A percentile compares a stretch with the other conserved stretches of the same genome.
These are phyloP conservation scores for Fusarium fujikuroi DNA, from an alignment of 2,329 filamentous ascomycete genomes.

Conservation along the genomic window DNA sequence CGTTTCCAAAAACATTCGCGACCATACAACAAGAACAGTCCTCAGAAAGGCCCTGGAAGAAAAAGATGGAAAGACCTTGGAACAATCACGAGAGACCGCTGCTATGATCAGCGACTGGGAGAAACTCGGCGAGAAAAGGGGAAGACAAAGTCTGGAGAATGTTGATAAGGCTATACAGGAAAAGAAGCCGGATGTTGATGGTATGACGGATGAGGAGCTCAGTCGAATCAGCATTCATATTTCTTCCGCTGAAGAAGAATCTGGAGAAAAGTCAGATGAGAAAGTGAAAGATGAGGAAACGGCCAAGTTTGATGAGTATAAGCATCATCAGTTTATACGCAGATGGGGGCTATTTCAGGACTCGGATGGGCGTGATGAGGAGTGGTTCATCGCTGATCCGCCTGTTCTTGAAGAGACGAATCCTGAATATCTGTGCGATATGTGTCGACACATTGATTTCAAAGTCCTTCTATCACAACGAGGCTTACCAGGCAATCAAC, in stretches of 20 bases:
- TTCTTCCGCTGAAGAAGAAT: neutral
- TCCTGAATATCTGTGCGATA: constrained; percentile 12
- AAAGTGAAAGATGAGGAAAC: neutral
- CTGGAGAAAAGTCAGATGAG: neutral
- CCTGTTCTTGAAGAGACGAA: neutral
- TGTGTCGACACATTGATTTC: constrained; percentile 25
- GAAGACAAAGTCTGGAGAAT: neutral
- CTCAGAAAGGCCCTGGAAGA: neutral
- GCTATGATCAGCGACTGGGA: constrained; percentile 14
- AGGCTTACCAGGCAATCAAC: constrained; percentile 11
- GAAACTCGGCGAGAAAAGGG: neutral
- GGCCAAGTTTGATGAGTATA: constrained; percentile 6
- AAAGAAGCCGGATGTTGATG: neutral
- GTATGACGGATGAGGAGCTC: constrained; percentile 10
- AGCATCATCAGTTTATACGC: constrained; percentile 17
- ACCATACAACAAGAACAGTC: constrained; percentile 2
- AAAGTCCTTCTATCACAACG: neutral
- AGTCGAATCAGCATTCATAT: constrained; percentile 6
- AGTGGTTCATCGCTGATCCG: constrained; percentile 16
- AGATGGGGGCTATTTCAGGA: constrained; percentile 18
- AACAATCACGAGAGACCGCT: neutral
- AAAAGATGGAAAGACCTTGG: neutral
- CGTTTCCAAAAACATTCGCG: constrained; percentile 1
- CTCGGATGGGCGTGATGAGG: constrained; percentile 11
- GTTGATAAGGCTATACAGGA: neutral